Evolutionary conservation across 371 early-diverging fungal species (phyloP), one percentile per base, ranked within the genome.

Genomic region (Mortierella sp.): DNA sequence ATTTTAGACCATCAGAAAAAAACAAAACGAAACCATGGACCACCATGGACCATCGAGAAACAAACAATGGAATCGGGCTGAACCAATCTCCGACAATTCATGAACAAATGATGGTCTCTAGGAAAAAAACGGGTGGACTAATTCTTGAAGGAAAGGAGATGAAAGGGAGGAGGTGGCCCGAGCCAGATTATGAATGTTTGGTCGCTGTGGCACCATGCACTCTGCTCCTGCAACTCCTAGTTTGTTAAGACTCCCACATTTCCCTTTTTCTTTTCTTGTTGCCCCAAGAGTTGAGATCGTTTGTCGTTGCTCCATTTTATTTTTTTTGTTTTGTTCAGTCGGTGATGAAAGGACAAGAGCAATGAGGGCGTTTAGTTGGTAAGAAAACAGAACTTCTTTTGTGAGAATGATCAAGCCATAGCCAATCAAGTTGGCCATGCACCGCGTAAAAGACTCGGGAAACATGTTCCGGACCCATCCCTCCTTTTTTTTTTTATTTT

Each of bases 101-200:
- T n/a, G n/a, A n/a, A n/a, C n/a, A n/a, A n/a, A n/a, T n/a, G n/a
- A n/a, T n/a, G n/a, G n/a, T n/a, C n/a, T n/a, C n/a, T n/a, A n/a
- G n/a, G n/a, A n/a, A n/a, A n/a, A n/a, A n/a, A n/a, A n/a, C n/a
- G n/a, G n/a, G n/a, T n/a, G n/a, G n/a, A n/a, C n/a, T n/a, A n/a
- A n/a, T n/a, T n/a, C n/a, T n/a, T 16, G 65, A 70, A 53, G 19
- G 68, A 47, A 26, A 26, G 8, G 19, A 1, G 37, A 50, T n/a
- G 29, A 41, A 53, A 34, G 8, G 34, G 10, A 45, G 14, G 67
- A 39, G 47, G 44, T 71, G 71, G 71, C 50, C 71, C 71, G 71
- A 71, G 71, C 71, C 64, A 71, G 71, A 64, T 50, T 64, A 13
- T 29, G 61, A 37, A 34, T 61, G 22, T 34, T 61, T 61, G 39